Percentiles rank a stretch among this genome's conserved stretches.
Conservation (phyloP, 371 early-diverging fungal genomes). For the Sporodiniella umbellata region DNA sequence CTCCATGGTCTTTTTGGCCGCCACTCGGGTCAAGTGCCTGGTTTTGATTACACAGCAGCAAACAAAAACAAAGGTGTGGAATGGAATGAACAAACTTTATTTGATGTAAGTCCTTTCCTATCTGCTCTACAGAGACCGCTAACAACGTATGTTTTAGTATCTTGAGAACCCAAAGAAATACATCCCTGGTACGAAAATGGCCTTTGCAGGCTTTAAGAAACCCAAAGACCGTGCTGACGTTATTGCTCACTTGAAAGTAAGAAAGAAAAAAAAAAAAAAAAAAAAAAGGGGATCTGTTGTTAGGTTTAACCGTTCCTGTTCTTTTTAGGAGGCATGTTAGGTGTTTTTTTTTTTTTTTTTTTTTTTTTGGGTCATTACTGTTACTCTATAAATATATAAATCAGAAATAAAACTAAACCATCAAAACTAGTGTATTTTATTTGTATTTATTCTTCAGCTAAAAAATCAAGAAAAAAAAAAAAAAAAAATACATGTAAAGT, state of each 20-base stretch:
- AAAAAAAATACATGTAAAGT: background rate
- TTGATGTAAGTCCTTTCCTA: conserved; percentile 42
- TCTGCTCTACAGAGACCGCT: too few relatives aligned
- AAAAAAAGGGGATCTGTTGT: background rate
- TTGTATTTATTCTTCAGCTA: background rate
- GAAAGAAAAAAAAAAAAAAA: too few relatives aligned
- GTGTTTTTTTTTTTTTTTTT: too few relatives aligned
- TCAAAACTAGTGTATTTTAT: too few relatives aligned
- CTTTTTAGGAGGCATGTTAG: too few relatives aligned
- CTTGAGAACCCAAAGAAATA: conserved; percentile 97
- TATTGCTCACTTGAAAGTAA: conserved; percentile 85
- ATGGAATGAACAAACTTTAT: conserved; percentile 85
- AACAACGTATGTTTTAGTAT: too few relatives aligned
- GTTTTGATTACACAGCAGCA: conserved; percentile 90
- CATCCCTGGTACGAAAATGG: conserved; percentile 96
- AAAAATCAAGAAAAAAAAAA: background rate
- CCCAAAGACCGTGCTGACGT: conserved; percentile 84
- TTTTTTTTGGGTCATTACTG: too few relatives aligned
- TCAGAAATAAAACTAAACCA: too few relatives aligned
- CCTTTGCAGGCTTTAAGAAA: conserved; percentile 97
- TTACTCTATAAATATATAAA: too few relatives aligned
- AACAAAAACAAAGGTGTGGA: conserved; percentile 81
- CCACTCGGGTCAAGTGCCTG: conserved; percentile 78
- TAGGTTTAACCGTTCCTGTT: too few relatives aligned
- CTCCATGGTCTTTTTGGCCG: conserved; percentile 90